Percentiles rank a stretch among this genome's conserved stretches.
Conservation (phyloP, 768 basidiomycete genomes). For the Leccinum pellstonianum region DNA sequence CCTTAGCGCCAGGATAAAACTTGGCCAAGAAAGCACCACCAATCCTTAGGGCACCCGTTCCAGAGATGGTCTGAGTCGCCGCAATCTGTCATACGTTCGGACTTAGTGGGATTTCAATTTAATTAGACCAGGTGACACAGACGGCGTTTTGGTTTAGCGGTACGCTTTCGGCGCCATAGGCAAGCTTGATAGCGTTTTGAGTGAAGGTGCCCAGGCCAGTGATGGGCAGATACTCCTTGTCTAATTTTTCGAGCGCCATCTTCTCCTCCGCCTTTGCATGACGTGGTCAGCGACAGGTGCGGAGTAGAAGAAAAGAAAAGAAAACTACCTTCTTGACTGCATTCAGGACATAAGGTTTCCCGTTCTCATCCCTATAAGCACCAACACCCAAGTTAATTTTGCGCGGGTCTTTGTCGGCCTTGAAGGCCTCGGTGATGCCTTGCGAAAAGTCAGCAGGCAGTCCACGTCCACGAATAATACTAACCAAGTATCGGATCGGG, state of each 20-base stretch:
- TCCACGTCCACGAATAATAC: constrained; percentile 18
- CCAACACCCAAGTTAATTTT: constrained; percentile 99
- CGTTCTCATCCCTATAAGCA: constrained; percentile 89
- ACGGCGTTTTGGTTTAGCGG: constrained; percentile 74
- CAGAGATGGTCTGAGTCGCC: constrained; percentile 92
- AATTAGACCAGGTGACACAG: constrained; percentile 32
- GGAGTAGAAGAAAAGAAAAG: not conserved
- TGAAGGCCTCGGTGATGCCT: constrained; percentile 95
- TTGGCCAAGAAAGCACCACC: constrained; percentile 90
- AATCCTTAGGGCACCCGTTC: constrained; percentile 95
- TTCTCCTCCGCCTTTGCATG: constrained; percentile 68
- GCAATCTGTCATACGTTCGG: constrained; percentile 54
- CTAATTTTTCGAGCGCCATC: constrained; percentile 59
- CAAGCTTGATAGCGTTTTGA: constrained; percentile 82
- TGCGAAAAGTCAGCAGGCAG: constrained; percentile 12
- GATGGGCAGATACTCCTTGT: constrained; percentile 98
- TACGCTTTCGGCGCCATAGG: constrained; percentile 80
- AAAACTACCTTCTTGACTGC: constrained; percentile 76
- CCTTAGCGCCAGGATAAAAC: constrained; percentile 83
- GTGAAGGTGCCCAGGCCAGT: constrained; percentile 88
- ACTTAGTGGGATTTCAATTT: constrained; percentile 2
- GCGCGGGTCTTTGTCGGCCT: constrained; percentile 85
- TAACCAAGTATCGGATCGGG: constrained; percentile 91
- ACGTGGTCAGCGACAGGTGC: not conserved
- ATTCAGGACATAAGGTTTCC: constrained; percentile 91